A percentile compares a stretch with the other conserved stretches of the same genome.
These are phyloP conservation scores for Neurospora intermedia DNA, from an alignment of 495 filamentous ascomycete species.

Conservation along the genomic window DNA sequence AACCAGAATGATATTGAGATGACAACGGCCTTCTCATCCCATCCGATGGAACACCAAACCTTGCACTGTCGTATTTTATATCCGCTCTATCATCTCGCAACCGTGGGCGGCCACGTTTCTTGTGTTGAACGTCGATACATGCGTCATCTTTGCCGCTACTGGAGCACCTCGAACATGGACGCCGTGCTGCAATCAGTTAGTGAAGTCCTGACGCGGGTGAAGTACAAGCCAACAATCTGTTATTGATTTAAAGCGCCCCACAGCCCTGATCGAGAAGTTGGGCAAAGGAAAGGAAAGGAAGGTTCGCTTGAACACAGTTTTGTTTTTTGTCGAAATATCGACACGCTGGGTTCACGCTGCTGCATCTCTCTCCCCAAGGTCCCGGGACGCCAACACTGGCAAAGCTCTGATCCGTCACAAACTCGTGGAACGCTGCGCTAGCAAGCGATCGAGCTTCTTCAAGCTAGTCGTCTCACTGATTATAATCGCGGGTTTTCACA, in stretches of 20 bases:
- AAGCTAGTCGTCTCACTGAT: background rate
- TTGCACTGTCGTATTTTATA: constrained; percentile 40
- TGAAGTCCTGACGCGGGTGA: background rate
- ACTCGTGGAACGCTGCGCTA: background rate
- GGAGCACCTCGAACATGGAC: constrained; percentile 52
- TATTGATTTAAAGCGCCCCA: background rate
- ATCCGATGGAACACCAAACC: constrained; percentile 33
- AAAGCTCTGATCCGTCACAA: background rate
- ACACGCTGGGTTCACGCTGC: background rate
- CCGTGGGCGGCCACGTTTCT: constrained; percentile 86
- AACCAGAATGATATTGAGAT: constrained; percentile 30
- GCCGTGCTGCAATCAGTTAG: constrained; percentile 39
- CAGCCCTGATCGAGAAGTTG: background rate
- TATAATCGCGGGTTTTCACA: background rate
- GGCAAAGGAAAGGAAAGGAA: background rate
- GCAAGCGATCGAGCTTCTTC: background rate
- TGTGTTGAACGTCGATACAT: constrained; percentile 94
- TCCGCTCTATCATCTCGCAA: constrained; percentile 67
- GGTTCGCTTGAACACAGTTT: background rate
- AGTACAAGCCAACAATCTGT: background rate
- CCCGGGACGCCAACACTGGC: background rate
- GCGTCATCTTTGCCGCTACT: constrained; percentile 62
- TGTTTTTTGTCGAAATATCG: background rate
- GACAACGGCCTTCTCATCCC: constrained; percentile 36
- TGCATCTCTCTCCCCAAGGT: background rate